phyloP scores from a whole-genome alignment of 306 rosid species.

The Macrotyloma uniflorum region DNA sequence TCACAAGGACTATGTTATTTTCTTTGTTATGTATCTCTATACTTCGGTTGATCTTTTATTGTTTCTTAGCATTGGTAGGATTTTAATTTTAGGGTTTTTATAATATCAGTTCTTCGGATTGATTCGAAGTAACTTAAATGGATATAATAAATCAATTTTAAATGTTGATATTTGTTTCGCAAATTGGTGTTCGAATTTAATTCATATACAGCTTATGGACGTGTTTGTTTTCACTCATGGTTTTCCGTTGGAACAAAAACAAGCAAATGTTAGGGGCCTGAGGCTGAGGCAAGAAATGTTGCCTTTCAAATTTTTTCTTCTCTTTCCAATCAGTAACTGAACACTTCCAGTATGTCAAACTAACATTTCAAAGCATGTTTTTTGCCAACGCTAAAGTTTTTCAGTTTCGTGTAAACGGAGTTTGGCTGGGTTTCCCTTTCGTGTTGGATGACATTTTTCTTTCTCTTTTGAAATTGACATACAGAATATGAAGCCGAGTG shows the following conservation, averaged over 20 bases:
- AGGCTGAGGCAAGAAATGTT: no score
- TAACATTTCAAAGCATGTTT: not conserved
- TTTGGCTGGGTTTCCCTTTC: not conserved
- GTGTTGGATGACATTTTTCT: no score
- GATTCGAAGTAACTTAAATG: not conserved
- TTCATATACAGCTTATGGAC: no score
- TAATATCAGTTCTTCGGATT: not conserved
- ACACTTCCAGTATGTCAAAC: not conserved
- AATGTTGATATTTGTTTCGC: not conserved
- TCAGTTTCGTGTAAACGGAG: not conserved
- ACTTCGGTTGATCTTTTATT: not conserved
- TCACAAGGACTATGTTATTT: no score
- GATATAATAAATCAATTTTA: not conserved
- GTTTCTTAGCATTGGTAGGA: not conserved
- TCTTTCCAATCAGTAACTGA: not conserved
- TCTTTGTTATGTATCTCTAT: not conserved
- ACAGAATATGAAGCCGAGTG: slow-evolving; percentile 67
- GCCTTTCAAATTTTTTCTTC: no score
- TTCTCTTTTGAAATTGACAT: slow-evolving; percentile 21
- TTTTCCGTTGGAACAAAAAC: no score
- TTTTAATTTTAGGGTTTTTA: not conserved
- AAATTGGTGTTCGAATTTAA: not conserved
- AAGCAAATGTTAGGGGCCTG: no score
- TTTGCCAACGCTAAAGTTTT: not conserved
- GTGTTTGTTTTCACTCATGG: no score